Conservation (phyloP, 2,329 filamentous ascomycete species). For the Fusarium burgessii region DNA sequence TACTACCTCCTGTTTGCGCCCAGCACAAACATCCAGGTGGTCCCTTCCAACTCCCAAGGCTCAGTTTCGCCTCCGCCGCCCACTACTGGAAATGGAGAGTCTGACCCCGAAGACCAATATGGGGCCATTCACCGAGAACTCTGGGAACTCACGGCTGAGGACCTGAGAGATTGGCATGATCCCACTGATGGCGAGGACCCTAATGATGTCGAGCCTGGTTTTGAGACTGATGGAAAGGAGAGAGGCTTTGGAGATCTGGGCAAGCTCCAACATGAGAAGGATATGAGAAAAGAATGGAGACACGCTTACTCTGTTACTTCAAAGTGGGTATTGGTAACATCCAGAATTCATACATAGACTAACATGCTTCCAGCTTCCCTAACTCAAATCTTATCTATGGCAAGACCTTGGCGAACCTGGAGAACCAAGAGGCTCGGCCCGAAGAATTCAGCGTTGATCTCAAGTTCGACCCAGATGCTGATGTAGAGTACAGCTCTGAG, state of each 20-base stretch:
- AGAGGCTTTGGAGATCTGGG: conserved; percentile 50
- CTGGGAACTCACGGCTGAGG: conserved; percentile 53
- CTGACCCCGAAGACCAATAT: conserved; percentile 23
- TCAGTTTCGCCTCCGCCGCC: conserved; percentile 1
- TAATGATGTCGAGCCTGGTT: conserved; percentile 52
- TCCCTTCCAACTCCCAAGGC: conserved; percentile 41
- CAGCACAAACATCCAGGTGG: conserved; percentile 50
- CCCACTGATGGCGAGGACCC: conserved; percentile 52
- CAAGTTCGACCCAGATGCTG: conserved; percentile 50
- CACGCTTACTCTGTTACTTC: conserved; percentile 56
- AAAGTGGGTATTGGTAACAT: conserved; percentile 51
- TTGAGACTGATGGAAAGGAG: conserved; percentile 53
- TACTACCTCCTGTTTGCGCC: conserved; percentile 59
- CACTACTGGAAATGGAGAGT: conserved; percentile 5
- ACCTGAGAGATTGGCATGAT: conserved; percentile 53
- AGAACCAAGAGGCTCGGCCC: conserved; percentile 54
- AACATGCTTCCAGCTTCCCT: conserved; percentile 53
- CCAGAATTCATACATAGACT: conserved; percentile 2
- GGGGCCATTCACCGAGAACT: conserved; percentile 35
- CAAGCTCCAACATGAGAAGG: conserved; percentile 56
- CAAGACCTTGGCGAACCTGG: conserved; percentile 63
- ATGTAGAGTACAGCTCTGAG: conserved; percentile 57
- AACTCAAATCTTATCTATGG: conserved; percentile 67
- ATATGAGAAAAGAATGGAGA: conserved; percentile 57
- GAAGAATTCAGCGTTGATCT: conserved; percentile 50